Percentiles rank a stretch among this genome's conserved stretches.
Evolutionary conservation across 352 stramenopile species (phyloP).

Genomic region (Pythium monospermum): DNA sequence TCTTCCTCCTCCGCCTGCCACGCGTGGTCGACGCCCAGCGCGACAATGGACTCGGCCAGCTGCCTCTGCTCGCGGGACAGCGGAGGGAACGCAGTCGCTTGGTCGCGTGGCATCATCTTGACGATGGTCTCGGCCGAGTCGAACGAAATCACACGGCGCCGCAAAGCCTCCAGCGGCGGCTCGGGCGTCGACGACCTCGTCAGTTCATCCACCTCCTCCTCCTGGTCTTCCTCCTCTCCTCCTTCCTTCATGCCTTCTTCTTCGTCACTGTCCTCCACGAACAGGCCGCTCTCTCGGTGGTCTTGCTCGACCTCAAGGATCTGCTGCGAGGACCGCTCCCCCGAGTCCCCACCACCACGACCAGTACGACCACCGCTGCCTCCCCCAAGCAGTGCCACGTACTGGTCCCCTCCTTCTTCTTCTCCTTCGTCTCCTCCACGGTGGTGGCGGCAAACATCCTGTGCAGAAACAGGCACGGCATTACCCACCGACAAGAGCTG

Average conservation of each 20-base stretch:
- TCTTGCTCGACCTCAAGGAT: conserved; percentile 14
- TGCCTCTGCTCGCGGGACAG: conserved; percentile 57
- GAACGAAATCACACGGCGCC: conserved; percentile 68
- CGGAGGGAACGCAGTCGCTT: too few species aligned
- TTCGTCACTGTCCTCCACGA: conserved; percentile 25
- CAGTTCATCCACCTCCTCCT: conserved; percentile 9
- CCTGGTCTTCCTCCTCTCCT: conserved; percentile 17
- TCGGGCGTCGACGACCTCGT: conserved; percentile 18
- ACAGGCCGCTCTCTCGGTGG: conserved; percentile 6
- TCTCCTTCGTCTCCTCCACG: too few species aligned
- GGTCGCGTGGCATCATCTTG: too few species aligned
- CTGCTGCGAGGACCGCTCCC: conserved; percentile 6
- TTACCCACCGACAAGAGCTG: conserved; percentile 77
- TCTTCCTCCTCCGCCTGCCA: conserved; percentile 25
- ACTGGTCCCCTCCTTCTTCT: too few species aligned
- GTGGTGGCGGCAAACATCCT: conserved; percentile 8
- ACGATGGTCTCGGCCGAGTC: conserved; percentile 74
- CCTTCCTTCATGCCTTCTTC: conserved; percentile 19
- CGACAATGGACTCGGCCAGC: conserved; percentile 69
- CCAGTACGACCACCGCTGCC: too few species aligned
- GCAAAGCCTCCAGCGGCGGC: conserved; percentile 52
- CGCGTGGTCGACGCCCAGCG: conserved; percentile 42
- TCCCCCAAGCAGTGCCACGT: conserved; percentile 20
- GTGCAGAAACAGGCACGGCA: conserved; percentile 41
- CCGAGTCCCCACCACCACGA: too few species aligned